Conservation (phyloP, 2,329 filamentous ascomycete species). For the Penicillium sp. region DNA sequence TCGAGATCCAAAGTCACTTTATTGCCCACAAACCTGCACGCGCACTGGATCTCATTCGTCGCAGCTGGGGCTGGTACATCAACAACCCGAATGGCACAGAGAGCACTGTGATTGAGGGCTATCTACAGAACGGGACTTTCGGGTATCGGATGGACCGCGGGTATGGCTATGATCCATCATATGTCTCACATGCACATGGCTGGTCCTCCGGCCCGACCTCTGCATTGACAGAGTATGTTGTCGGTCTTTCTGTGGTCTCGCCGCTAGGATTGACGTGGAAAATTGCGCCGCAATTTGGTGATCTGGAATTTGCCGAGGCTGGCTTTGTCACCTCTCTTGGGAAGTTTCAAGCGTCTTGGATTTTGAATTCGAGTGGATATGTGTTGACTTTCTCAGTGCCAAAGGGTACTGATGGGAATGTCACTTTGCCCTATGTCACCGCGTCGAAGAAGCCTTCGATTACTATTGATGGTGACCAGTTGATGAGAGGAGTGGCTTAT, state of each 20-base stretch:
- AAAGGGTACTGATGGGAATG: slow-evolving; percentile 15
- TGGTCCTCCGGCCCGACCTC: slow-evolving; percentile 39
- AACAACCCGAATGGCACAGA: slow-evolving; percentile 50
- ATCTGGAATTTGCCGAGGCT: slow-evolving; percentile 36
- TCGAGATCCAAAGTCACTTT: slow-evolving; percentile 53
- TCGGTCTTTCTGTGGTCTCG: slow-evolving; percentile 38
- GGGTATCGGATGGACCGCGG: slow-evolving; percentile 48
- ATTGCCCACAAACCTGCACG: slow-evolving; percentile 41
- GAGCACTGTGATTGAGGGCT: slow-evolving; percentile 53
- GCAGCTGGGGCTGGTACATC: slow-evolving; percentile 54
- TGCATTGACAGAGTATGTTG: slow-evolving; percentile 39
- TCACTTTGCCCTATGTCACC: slow-evolving; percentile 20
- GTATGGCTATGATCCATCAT: slow-evolving; percentile 43
- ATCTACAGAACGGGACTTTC: slow-evolving; percentile 48
- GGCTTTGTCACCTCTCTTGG: slow-evolving; percentile 43
- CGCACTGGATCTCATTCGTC: slow-evolving; percentile 49
- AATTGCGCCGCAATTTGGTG: slow-evolving; percentile 39
- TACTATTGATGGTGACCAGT: slow-evolving; percentile 17
- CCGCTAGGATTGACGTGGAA: slow-evolving; percentile 38
- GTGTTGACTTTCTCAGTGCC: slow-evolving; percentile 19
- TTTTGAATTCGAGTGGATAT: slow-evolving; percentile 12
- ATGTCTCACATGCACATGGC: slow-evolving; percentile 38
- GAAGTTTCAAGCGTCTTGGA: slow-evolving; percentile 29
- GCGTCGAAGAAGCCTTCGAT: slow-evolving; percentile 20
- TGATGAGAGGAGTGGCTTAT: slow-evolving; percentile 16